Base-by-base conservation (phyloP, 2,329 filamentous ascomycete species). In the Fusarium veterinarium region DNA sequence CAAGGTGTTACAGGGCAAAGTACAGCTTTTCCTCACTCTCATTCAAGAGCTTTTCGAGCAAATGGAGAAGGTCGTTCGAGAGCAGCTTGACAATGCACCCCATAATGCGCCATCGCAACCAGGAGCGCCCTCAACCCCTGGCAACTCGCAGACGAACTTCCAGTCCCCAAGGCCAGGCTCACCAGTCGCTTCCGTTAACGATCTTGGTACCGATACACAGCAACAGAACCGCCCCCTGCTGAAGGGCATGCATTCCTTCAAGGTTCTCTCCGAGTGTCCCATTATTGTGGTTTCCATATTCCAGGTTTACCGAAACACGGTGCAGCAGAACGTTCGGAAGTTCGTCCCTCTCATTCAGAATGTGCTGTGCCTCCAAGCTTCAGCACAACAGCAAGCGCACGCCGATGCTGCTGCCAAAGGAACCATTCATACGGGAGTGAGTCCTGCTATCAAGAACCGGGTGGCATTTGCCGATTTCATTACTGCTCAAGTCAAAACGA, bases 241-340 rank as follows among this genome's bases (percentile, higher is more conserved):
- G 60, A 97, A 94, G 82, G 96, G 96, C 35, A 98, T 98, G 94
- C 94, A 97, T 80, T 99, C 96, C 2, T 99, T 99, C 88, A 99
- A 98, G 82, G 95, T 99, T 30, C 89, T 99, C 8, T 95, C 95
- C 3, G 96, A 99, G 81, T 99, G 96, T 76, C 96, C 96, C 0
- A 99, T 99, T 58, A 98, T 99, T 44, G 96, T 99, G 7, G 96
- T 99, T 2, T 98, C 95, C 8, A 94, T 99, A 73, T 98, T 99
- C 81, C 96, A 99, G 83, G 93, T 95, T 9, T 96, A 99, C 78
- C 91, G 95, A 53, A 86, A 84, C 51, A 92, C 92, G 9, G 95
- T 97, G 5, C 86, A 90, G 41, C 88, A 91, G 62, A 98, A 98
- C 77, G 95, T 99, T 56, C 95, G 93, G 83, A 88, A 92, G 14